phyloP scores from a whole-genome alignment of 331 rosid species.

The Stylosanthes scabra region DNA sequence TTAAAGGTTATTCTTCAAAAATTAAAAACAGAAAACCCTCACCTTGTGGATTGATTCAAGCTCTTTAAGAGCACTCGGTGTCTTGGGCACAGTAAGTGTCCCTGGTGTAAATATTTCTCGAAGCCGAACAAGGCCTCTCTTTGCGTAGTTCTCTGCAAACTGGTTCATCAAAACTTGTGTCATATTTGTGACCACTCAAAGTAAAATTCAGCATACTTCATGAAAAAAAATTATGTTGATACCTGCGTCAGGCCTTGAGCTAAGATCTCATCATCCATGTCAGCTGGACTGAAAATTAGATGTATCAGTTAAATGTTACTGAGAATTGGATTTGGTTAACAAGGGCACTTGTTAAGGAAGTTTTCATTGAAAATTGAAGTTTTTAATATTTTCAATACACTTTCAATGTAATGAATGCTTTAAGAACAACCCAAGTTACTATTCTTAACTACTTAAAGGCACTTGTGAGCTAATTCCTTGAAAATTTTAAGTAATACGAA shows the following conservation, averaged over 20 bases:
- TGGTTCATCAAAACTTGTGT: slow-evolving; percentile 41
- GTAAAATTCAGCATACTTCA: slow-evolving; percentile 12
- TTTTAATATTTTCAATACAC: too few relatives aligned
- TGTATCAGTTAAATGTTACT: too few relatives aligned
- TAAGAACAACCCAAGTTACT: too few relatives aligned
- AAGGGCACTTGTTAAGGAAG: too few relatives aligned
- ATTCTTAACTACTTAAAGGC: too few relatives aligned
- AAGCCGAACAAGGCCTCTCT: slow-evolving; percentile 81
- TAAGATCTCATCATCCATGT: slow-evolving; percentile 82
- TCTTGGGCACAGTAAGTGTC: slow-evolving; percentile 74
- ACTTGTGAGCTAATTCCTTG: too few relatives aligned
- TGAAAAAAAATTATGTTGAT: slow-evolving; percentile 29
- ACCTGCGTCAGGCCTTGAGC: slow-evolving; percentile 94
- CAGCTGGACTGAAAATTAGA: slow-evolving; percentile 97
- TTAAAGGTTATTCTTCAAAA: neutral
- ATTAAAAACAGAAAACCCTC: neutral
- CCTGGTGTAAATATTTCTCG: slow-evolving; percentile 93
- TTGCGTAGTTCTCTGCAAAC: slow-evolving; percentile 85
- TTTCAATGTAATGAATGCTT: too few relatives aligned
- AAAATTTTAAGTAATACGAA: neutral
- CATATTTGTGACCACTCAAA: slow-evolving; percentile 38
- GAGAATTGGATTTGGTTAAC: neutral
- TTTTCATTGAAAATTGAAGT: too few relatives aligned
- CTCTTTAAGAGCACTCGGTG: slow-evolving; percentile 76
- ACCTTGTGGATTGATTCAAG: slow-evolving; percentile 99